Conservation (phyloP, 78 protist species). For the Mastigamoeba balamuthi region DNA sequence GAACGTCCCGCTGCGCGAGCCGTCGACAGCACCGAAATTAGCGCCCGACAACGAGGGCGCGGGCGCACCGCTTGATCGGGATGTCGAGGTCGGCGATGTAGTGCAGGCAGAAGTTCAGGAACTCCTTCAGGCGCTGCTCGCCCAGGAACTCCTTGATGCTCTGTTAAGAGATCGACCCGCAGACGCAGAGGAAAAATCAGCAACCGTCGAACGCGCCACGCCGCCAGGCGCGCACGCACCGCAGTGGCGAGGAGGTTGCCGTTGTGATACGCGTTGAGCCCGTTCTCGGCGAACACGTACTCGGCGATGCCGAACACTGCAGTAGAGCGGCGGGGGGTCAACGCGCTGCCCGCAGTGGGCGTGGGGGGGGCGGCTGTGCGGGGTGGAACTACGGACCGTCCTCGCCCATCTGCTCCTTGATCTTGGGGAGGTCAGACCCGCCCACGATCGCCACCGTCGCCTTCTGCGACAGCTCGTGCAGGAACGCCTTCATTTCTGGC, state of each 20-base stretch:
- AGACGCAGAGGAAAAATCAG: neutral
- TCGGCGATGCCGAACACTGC: constrained; percentile 45
- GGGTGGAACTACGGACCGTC: neutral
- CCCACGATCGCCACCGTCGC: constrained; percentile 93
- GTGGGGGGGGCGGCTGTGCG: neutral
- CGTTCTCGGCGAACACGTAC: constrained; percentile 94
- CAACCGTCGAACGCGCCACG: too few species aligned
- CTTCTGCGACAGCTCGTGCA: constrained; percentile 34
- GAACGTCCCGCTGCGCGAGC: constrained; percentile 82
- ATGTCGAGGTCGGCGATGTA: constrained; percentile 76
- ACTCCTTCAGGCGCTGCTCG: constrained; percentile 61
- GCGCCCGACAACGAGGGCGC: neutral
- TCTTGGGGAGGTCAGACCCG: constrained; percentile 91
- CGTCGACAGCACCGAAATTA: neutral
- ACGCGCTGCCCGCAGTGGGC: neutral
- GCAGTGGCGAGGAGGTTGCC: constrained; percentile 50
- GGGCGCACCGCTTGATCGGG: constrained; percentile 70
- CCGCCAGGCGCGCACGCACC: too few species aligned
- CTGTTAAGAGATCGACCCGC: too few species aligned
- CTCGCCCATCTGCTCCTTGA: constrained; percentile 83
- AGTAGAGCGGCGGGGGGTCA: neutral
- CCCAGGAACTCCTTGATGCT: constrained; percentile 60
- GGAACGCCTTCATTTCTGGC: constrained; percentile 41
- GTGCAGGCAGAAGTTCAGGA: constrained; percentile 64
- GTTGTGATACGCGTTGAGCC: constrained; percentile 83